Percentiles rank a stretch among this genome's conserved stretches.
phyloP scores from a whole-genome alignment of 495 filamentous ascomycete species.

The Parathielavia appendiculata region DNA sequence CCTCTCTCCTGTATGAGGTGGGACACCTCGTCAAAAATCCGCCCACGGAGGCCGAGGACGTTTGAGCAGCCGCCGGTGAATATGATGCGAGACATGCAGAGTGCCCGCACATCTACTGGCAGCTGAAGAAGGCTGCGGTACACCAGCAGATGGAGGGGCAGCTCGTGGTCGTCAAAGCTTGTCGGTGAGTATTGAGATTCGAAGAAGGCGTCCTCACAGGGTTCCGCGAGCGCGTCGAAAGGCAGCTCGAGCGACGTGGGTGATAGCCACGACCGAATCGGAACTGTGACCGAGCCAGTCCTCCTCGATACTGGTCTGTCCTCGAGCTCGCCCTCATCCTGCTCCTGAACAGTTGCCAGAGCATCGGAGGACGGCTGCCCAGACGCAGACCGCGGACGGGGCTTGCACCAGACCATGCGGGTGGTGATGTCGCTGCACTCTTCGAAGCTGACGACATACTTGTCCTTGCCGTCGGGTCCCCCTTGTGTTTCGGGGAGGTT shows the following conservation, averaged over 20 bases:
- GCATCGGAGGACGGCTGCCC: slow-evolving; percentile 26
- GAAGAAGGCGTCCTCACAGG: slow-evolving; percentile 73
- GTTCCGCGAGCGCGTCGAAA: slow-evolving; percentile 62
- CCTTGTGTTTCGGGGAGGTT: slow-evolving; percentile 23
- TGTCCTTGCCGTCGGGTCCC: slow-evolving; percentile 15
- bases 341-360: slow-evolving; percentile 45
- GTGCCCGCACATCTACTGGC: slow-evolving; percentile 72
- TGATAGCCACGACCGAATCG: slow-evolving; percentile 43
- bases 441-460: slow-evolving; percentile 53
- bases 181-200: slow-evolving; percentile 40
- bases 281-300: slow-evolving; percentile 32
- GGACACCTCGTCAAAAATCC: slow-evolving; percentile 70
- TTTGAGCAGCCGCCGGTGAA: slow-evolving; percentile 78
- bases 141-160: slow-evolving; percentile 64
- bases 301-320: neutral
- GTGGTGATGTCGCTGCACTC: slow-evolving; percentile 71
- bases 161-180: slow-evolving; percentile 77
- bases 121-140: slow-evolving; percentile 71
- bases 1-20: slow-evolving; percentile 57
- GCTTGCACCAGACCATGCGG: slow-evolving; percentile 72
- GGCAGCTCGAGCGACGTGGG: slow-evolving; percentile 55
- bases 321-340: slow-evolving; percentile 38
- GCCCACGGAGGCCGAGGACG: slow-evolving; percentile 74
- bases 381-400: slow-evolving; percentile 14
- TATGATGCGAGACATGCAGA: slow-evolving; percentile 86